Base-by-base conservation (phyloP, 1,284 basidiomycete species). In the Entoloma clypeatum region DNA sequence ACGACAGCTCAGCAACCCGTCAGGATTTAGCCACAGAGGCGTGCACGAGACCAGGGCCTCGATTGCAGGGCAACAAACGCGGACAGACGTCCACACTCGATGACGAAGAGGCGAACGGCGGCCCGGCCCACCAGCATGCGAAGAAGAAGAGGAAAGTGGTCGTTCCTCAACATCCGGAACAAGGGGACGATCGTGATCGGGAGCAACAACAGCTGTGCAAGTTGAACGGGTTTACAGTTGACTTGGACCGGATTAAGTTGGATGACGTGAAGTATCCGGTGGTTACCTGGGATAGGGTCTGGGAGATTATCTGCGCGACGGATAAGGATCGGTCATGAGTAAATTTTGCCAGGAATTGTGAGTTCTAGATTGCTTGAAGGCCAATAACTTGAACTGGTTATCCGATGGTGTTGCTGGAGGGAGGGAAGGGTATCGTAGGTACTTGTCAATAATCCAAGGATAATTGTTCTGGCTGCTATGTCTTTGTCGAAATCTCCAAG, bases 271-370 rank as follows among this genome's bases (percentile, higher is more conserved):
- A 9, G 28, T 27, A 16, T 25, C 37, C 26, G 18, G 18, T 47
- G 28, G 33, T 51, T 4, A 38, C 36, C 11, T 51, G 50, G 50
- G 17, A 34, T 30, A 37, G 14, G 36, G 9, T 51, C 25, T 24
- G 31, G 7, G 32, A 32, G 11, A 49, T 49, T 11, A 24, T 49
- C 16, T 33, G 27, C 17, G 13, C 22, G 6, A 36, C 25, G 19
- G 17, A 13, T 24, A 18, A 24, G 19, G 24, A 36, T 22, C 24
- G 40, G 8, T 19, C 28, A 16, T 16, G 6, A 7, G 36, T 16
- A 17, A 28, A 16, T 23, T 24, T 22, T n/a, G n/a, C n/a, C n/a
- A n/a, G 13, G 18, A 16, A 36, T 11, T 13, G 16, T n/a, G 16
- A 8, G 5, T 29, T 29, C 7, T 31, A 31, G 19, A 6, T 8